Base-by-base conservation (phyloP, 331 rosid species). In the Phaseolus coccineus region DNA sequence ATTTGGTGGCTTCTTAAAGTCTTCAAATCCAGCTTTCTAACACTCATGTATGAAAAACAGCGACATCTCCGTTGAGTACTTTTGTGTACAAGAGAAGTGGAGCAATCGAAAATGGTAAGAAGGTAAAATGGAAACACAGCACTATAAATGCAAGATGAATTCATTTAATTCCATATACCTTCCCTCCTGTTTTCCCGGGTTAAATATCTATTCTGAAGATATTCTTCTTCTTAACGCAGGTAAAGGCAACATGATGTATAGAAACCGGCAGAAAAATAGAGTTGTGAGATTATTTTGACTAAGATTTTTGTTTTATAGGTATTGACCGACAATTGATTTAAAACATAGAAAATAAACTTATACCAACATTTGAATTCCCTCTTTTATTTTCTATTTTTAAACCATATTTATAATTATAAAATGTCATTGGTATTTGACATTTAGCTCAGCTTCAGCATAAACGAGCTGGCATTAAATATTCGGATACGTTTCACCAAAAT, bases 281-380 rank as follows among this genome's bases (percentile, higher is more conserved):
- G 44, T 25, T 28, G 27, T 37, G 61, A 52, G 42, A 70, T 80
- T 73, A 68, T 81, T 80, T 79, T 80, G 87, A 86, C 79, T 62
- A 63, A 4, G 19, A 40, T 16, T 50, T 79, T 14, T 55, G 13
- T 31, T 35, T 59, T 78, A 8, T 8, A 3, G 25, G 37, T 19
- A 76, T 81, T 77, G 80, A 80, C 84, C 84, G 75, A 80, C 83
- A 8, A 25, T 69, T 14, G 9, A 47, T 87, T 59, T 82, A 42
- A 69, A 73, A 48, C 14, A 37, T 65, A 31, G 40, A 61, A 75
- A 66, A 57, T 15, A 50, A 68, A 39, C 55, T 46, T 65, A 11
- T 3, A 27, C 24, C 16, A 4, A 11, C 24, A 8, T 7, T 1
- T 44, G 59, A 37, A 57, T 71, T 39, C 44, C 11, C 27, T 51